Percentiles rank a stretch among this genome's conserved stretches.
These are phyloP conservation scores for Penicillium subrubescens DNA, from an alignment of 495 filamentous ascomycete genomes.

Conservation along the genomic window DNA sequence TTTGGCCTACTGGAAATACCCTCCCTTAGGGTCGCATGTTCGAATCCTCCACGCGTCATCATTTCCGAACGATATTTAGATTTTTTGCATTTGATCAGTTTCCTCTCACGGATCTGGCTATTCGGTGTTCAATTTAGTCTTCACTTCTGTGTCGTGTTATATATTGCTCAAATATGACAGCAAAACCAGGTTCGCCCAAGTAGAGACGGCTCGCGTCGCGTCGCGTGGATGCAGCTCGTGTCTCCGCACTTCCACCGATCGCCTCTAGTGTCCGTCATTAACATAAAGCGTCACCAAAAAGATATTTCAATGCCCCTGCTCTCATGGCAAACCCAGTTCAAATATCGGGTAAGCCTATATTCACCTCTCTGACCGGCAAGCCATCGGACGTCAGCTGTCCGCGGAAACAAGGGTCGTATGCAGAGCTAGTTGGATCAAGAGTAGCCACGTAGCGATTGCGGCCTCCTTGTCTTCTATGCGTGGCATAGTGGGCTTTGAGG, in stretches of 20 bases:
- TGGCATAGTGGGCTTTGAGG: too few relatives aligned
- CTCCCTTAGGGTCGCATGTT: not conserved
- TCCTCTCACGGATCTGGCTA: not conserved
- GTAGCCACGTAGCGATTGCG: too few relatives aligned
- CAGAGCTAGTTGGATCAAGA: too few relatives aligned
- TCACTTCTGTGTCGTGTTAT: not conserved
- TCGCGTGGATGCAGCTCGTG: not conserved
- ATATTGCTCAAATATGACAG: not conserved
- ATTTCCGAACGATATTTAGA: not conserved
- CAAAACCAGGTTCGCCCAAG: not conserved
- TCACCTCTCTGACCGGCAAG: too few relatives aligned
- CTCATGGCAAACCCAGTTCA: too few relatives aligned
- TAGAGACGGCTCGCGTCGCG: not conserved
- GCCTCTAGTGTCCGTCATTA: not conserved
- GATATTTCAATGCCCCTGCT: not conserved
- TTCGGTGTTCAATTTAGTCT: not conserved
- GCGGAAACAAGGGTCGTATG: too few relatives aligned
- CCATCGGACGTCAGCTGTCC: too few relatives aligned
- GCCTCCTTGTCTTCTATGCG: too few relatives aligned
- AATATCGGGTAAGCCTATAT: too few relatives aligned
- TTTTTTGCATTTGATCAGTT: not conserved
- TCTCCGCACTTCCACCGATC: not conserved
- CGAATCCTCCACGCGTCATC: not conserved
- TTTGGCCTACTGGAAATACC: not conserved
- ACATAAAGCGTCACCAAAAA: not conserved